These are phyloP conservation scores for Cryptomeria japonica DNA, from an alignment of 75 land plant species.

Conservation along the genomic window DNA sequence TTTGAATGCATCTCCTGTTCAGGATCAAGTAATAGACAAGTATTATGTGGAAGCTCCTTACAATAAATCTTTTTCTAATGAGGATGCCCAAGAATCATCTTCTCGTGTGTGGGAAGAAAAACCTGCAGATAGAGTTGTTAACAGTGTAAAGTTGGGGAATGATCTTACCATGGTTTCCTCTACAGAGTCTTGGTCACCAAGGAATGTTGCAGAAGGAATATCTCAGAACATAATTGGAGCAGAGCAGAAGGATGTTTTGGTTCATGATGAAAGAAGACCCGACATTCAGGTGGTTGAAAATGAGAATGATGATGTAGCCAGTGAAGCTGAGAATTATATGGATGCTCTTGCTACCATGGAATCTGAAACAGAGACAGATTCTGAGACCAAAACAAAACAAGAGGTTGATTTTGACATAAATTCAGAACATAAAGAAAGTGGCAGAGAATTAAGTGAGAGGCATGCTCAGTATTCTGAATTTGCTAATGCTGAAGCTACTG, in stretches of 20 bases:
- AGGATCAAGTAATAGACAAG: constrained; percentile 1
- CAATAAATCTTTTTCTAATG: constrained; percentile 14
- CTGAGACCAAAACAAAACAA: constrained; percentile 49
- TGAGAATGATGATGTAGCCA: constrained; percentile 57
- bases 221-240: not conserved
- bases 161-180: constrained; percentile 11
- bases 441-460: not conserved
- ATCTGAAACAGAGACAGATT: constrained; percentile 79
- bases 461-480: not conserved
- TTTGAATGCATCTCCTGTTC: not conserved
- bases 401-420: constrained; percentile 27
- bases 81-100: constrained; percentile 24
- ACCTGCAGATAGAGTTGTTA: constrained; percentile 34
- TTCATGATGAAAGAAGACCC: constrained; percentile 7
- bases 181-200: constrained; percentile 10
- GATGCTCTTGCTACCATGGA: constrained; percentile 88
- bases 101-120: constrained; percentile 60
- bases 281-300: constrained; percentile 8
- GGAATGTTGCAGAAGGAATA: not conserved
- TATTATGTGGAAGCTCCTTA: constrained; percentile 1
- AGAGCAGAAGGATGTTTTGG: constrained; percentile 14
- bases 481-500: constrained; percentile 15
- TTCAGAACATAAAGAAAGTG: constrained; percentile 6
- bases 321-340: constrained; percentile 73
- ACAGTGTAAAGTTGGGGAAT: not conserved